phyloP scores from a whole-genome alignment of 164 flowering plant species.

The Magnolia sinica region DNA sequence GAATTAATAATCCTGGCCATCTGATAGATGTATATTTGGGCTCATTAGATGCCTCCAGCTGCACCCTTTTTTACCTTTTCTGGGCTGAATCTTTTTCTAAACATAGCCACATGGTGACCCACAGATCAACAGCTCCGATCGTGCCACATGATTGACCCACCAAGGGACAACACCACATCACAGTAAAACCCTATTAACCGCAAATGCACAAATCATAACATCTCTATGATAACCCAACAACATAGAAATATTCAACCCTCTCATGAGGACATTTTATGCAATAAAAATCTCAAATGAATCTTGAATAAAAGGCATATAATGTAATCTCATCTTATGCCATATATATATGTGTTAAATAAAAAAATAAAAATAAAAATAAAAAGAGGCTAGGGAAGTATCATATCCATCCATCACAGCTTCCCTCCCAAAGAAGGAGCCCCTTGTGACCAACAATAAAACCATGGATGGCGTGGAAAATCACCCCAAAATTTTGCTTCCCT shows the following conservation, averaged over 20 bases:
- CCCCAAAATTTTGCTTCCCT: constrained; percentile 26
- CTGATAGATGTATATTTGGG: no score
- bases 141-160: no score
- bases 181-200: no score
- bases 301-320: constrained; percentile 30
- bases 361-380: background rate
- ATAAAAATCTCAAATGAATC: constrained; percentile 27
- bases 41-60: no score
- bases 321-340: constrained; percentile 6
- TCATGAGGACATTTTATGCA: constrained; percentile 20
- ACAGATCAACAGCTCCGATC: no score
- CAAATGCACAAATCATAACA: background rate
- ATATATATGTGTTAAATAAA: constrained; percentile 3
- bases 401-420: constrained; percentile 2
- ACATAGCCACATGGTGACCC: no score
- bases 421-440: background rate
- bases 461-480: constrained; percentile 9
- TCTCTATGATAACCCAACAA: background rate
- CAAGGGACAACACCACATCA: no score
- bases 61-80: no score
- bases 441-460: background rate
- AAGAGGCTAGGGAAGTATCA: background rate
- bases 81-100: no score
- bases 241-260: constrained; percentile 1
- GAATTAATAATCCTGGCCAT: no score